Evolutionary conservation across 805 yeast genomes (phyloP).

Genomic region (Blastobotrys parvus): DNA sequence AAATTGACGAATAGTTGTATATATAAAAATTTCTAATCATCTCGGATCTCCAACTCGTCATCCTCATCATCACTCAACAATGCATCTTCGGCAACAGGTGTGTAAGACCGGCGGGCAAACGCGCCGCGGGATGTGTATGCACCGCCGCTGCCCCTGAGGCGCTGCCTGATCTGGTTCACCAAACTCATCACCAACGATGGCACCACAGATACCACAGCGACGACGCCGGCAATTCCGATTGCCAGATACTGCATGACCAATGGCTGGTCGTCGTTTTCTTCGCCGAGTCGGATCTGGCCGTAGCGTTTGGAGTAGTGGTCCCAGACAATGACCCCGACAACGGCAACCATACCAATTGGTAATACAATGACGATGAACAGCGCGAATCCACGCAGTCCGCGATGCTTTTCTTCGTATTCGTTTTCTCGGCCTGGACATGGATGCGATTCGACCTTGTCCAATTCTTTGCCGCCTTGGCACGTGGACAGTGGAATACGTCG

Average conservation of each 20-base stretch:
- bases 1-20: conserved; percentile 3
- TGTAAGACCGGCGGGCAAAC: conserved; percentile 14
- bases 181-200: conserved; percentile 14
- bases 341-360: conserved; percentile 45
- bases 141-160: not conserved
- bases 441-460: conserved; percentile 54
- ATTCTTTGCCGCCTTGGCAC: conserved; percentile 69
- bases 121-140: conserved; percentile 19
- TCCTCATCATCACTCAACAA: conserved; percentile 22
- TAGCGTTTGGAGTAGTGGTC: conserved; percentile 73
- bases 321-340: conserved; percentile 63
- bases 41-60: not conserved
- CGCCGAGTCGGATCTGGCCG: conserved; percentile 82
- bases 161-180: conserved; percentile 4
- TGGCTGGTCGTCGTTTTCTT: conserved; percentile 33
- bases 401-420: conserved; percentile 46
- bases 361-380: conserved; percentile 45
- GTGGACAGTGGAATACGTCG: conserved; percentile 78
- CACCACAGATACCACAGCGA: conserved; percentile 18
- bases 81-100: conserved; percentile 28
- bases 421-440: conserved; percentile 85
- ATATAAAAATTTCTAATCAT: not conserved
- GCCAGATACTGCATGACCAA: conserved; percentile 17
- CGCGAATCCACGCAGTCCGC: conserved; percentile 47
- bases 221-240: conserved; percentile 26